A percentile compares a stretch with the other conserved stretches of the same genome.
These are phyloP conservation scores for Pseudocercospora fuligena DNA, from an alignment of 2,329 filamentous ascomycete genomes.

Conservation along the genomic window DNA sequence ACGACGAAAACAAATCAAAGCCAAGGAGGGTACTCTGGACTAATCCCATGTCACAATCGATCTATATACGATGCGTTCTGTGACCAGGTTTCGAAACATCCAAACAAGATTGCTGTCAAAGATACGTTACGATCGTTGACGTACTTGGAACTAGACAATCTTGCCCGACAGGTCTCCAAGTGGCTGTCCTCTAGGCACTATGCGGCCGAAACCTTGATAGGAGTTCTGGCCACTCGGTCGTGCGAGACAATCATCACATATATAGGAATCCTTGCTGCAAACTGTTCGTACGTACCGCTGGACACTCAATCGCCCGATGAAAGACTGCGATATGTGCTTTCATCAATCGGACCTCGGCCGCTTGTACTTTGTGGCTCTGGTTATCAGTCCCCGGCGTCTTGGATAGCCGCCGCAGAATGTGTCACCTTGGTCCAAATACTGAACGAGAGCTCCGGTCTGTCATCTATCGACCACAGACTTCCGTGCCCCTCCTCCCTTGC, in stretches of 20 bases:
- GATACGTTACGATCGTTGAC: slow-evolving; percentile 7
- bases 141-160: slow-evolving; percentile 12
- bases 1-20: neutral
- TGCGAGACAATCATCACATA: slow-evolving; percentile 3
- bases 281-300: slow-evolving; percentile 14
- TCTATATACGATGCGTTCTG: slow-evolving; percentile 10
- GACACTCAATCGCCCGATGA: slow-evolving; percentile 10
- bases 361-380: slow-evolving; percentile 3
- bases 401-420: neutral
- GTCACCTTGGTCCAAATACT: slow-evolving; percentile 4
- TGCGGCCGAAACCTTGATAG: slow-evolving; percentile 11
- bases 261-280: slow-evolving; percentile 17
- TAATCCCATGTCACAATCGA: neutral
- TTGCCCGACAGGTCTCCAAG: slow-evolving; percentile 4
- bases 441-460: neutral
- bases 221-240: slow-evolving; percentile 12
- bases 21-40: neutral
- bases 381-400: neutral
- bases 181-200: slow-evolving; percentile 9
- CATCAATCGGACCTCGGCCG: neutral
- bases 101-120: slow-evolving; percentile 13
- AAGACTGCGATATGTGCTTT: slow-evolving; percentile 8
- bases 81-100: slow-evolving; percentile 5
- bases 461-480: slow-evolving; percentile 9
- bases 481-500: slow-evolving; percentile 9